phyloP scores from a whole-genome alignment of 805 yeast genomes.

The Wickerhamiella cacticola region DNA sequence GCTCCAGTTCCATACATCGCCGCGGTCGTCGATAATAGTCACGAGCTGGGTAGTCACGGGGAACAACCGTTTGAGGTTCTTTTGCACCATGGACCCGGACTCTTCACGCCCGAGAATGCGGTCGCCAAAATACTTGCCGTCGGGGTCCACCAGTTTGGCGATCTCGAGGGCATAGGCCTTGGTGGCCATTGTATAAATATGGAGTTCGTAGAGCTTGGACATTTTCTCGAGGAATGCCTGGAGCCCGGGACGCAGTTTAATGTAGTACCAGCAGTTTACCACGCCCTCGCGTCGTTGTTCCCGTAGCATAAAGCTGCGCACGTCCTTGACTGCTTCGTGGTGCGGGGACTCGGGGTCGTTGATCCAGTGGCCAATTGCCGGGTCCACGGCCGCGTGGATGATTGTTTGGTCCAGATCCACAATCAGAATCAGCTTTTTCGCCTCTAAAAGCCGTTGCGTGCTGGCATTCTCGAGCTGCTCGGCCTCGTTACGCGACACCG shows the following conservation, averaged over 20 bases:
- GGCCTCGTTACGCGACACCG: conserved; percentile 78
- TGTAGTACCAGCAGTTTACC: conserved; percentile 67
- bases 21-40: conserved; percentile 90
- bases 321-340: conserved; percentile 73
- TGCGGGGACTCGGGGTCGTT: conserved; percentile 75
- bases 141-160: conserved; percentile 85
- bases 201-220: conserved; percentile 66
- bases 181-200: conserved; percentile 97
- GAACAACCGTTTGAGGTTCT: conserved; percentile 73
- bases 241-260: conserved; percentile 82
- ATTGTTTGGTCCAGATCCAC: conserved; percentile 97
- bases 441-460: conserved; percentile 46
- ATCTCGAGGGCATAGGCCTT: conserved; percentile 82
- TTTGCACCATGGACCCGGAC: conserved; percentile 83
- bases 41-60: conserved; percentile 97
- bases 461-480: conserved; percentile 62
- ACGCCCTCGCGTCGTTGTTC: conserved; percentile 56
- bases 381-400: conserved; percentile 95
- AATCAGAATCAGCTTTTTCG: conserved; percentile 68
- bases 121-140: conserved; percentile 76
- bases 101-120: conserved; percentile 88
- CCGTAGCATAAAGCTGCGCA: conserved; percentile 58
- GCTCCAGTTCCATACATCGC: conserved; percentile 98
- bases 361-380: conserved; percentile 95
- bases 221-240: conserved; percentile 55